phyloP scores from a whole-genome alignment of 495 filamentous ascomycete genomes.

The Sabuloglossum arenarium region DNA sequence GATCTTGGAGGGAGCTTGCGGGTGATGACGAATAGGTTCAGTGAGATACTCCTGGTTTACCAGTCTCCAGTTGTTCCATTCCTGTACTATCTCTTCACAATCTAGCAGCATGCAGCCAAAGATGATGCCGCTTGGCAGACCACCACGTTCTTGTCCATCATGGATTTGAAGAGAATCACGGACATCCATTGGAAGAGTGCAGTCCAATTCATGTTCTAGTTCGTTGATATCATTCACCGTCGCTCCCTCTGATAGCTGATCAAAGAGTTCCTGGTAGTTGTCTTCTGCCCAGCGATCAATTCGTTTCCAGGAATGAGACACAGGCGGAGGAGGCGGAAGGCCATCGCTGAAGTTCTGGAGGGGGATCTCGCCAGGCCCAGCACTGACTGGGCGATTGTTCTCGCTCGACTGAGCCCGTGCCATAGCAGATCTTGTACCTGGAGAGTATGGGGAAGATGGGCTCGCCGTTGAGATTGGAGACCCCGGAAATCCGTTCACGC shows the following conservation, averaged over 20 bases:
- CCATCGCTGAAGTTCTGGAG: slow-evolving; percentile 94
- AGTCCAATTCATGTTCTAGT: slow-evolving; percentile 87
- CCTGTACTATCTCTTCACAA: slow-evolving; percentile 94
- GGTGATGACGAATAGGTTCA: slow-evolving; percentile 29
- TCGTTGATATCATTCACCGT: slow-evolving; percentile 94
- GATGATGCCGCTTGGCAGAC: slow-evolving; percentile 75
- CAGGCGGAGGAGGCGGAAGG: slow-evolving; percentile 70
- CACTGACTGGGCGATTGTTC: neutral
- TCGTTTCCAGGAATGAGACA: slow-evolving; percentile 74
- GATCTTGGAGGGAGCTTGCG: slow-evolving; percentile 41
- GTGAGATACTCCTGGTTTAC: slow-evolving; percentile 78
- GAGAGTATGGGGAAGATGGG: slow-evolving; percentile 55
- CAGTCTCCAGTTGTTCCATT: slow-evolving; percentile 89
- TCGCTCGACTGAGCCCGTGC: slow-evolving; percentile 15
- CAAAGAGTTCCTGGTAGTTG: slow-evolving; percentile 83
- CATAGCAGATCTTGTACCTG: slow-evolving; percentile 60
- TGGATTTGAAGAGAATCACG: slow-evolving; percentile 80
- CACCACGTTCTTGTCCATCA: slow-evolving; percentile 89
- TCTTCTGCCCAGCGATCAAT: slow-evolving; percentile 89
- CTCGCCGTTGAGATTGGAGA: slow-evolving; percentile 38
- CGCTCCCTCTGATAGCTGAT: slow-evolving; percentile 78
- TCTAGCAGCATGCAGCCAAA: slow-evolving; percentile 92
- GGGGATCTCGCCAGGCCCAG: slow-evolving; percentile 43
- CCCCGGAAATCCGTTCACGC: slow-evolving; percentile 31
- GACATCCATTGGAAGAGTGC: slow-evolving; percentile 80